Conservation (phyloP, 495 filamentous ascomycete genomes). For the Podospora didyma region DNA sequence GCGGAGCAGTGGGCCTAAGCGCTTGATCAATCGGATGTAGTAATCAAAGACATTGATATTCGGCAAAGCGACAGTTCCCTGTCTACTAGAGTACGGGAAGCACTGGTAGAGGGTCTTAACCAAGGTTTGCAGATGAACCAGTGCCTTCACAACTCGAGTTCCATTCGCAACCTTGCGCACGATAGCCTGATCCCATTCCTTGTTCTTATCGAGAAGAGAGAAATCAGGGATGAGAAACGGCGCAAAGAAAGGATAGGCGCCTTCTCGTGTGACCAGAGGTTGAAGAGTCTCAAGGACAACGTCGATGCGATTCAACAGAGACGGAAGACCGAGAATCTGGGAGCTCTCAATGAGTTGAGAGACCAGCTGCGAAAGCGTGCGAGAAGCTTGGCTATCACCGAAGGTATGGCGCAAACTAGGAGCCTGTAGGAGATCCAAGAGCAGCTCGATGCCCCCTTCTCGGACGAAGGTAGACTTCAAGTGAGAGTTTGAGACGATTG, state of each 20-base stretch:
- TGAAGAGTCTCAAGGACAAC: slow-evolving; percentile 60
- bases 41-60: slow-evolving; percentile 77
- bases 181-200: slow-evolving; percentile 28
- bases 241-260: slow-evolving; percentile 53
- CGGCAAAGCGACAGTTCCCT: slow-evolving; percentile 46
- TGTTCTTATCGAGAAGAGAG: slow-evolving; percentile 21
- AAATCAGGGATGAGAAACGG: slow-evolving; percentile 42
- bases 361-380: slow-evolving; percentile 67
- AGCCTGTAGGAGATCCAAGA: slow-evolving; percentile 79
- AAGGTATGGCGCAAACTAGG: slow-evolving; percentile 76
- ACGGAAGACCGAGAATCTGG: slow-evolving; percentile 76
- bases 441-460: slow-evolving; percentile 72
- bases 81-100: slow-evolving; percentile 59
- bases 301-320: slow-evolving; percentile 70
- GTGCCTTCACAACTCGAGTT: slow-evolving; percentile 69
- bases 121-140: slow-evolving; percentile 70
- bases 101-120: slow-evolving; percentile 67
- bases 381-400: slow-evolving; percentile 58
- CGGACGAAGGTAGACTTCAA: slow-evolving; percentile 74
- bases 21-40: slow-evolving; percentile 62
- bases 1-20: slow-evolving; percentile 71
- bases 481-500: slow-evolving; percentile 71
- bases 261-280: slow-evolving; percentile 52
- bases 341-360: slow-evolving; percentile 78
- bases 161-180: slow-evolving; percentile 50